These are phyloP conservation scores for Fusarium coicis DNA, from an alignment of 2,329 filamentous ascomycete species.

Conservation along the genomic window DNA sequence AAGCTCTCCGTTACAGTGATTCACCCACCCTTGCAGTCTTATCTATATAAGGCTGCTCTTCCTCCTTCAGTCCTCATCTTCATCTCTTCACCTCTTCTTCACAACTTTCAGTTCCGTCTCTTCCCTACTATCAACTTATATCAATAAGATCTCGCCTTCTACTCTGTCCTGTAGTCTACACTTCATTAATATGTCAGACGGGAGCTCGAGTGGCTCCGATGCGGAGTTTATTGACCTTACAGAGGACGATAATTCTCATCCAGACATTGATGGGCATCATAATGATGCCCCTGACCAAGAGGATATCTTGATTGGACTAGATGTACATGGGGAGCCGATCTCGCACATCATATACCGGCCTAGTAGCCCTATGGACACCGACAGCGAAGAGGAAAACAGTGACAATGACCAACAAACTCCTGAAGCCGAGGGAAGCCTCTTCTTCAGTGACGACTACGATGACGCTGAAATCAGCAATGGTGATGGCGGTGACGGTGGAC, in stretches of 20 bases:
- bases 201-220: neutral
- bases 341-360: neutral
- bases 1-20: neutral
- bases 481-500: neutral
- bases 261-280: neutral
- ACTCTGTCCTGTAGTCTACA: neutral
- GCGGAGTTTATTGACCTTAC: conserved; percentile 16
- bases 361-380: neutral
- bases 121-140: neutral
- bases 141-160: neutral
- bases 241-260: neutral
- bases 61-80: neutral
- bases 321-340: neutral
- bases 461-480: neutral
- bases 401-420: neutral
- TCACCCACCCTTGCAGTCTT: neutral
- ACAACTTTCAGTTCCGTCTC: neutral
- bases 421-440: neutral
- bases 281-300: neutral
- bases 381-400: neutral
- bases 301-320: neutral
- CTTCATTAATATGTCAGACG: conserved; percentile 17
- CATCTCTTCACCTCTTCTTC: neutral
- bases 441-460: neutral
- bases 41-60: conserved; percentile 1